phyloP scores from a whole-genome alignment of 2,329 filamentous ascomycete species.

The Annulohypoxylon truncatum region DNA sequence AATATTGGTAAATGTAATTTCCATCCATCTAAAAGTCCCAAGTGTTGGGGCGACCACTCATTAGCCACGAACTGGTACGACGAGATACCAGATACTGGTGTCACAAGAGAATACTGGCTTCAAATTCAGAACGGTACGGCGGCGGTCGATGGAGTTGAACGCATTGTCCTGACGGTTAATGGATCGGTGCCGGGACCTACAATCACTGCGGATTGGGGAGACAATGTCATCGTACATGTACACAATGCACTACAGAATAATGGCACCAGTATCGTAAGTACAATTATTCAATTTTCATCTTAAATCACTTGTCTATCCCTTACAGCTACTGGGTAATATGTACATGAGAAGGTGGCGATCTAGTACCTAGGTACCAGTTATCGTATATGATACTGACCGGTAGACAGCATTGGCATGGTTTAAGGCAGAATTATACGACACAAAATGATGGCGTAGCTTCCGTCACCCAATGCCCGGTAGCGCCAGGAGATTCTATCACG shows the following conservation, averaged over 20 bases:
- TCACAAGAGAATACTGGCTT: slow-evolving; percentile 62
- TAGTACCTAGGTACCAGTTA: too few species aligned
- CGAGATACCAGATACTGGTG: slow-evolving; percentile 59
- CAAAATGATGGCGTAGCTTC: slow-evolving; percentile 66
- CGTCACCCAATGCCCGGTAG: slow-evolving; percentile 62
- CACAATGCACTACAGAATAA: slow-evolving; percentile 64
- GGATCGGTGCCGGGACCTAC: slow-evolving; percentile 69
- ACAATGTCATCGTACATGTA: slow-evolving; percentile 59
- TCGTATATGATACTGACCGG: neutral
- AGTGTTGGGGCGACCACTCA: slow-evolving; percentile 61
- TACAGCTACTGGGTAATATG: too few species aligned
- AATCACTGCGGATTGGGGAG: slow-evolving; percentile 63
- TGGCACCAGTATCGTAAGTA: slow-evolving; percentile 62
- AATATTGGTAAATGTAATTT: slow-evolving; percentile 43
- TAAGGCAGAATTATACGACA: slow-evolving; percentile 65
- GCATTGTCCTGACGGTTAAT: slow-evolving; percentile 62
- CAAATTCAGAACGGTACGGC: slow-evolving; percentile 55
- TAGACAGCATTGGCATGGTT: slow-evolving; percentile 67
- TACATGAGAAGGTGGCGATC: neutral
- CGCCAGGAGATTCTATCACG: slow-evolving; percentile 63
- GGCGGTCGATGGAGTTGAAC: slow-evolving; percentile 59
- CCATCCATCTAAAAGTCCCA: slow-evolving; percentile 47
- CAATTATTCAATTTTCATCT: neutral
- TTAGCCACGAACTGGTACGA: slow-evolving; percentile 60
- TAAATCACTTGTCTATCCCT: too few species aligned